Evolutionary conservation across 257 asterid species (phyloP).

Genomic region (Schizonepeta tenuifolia): DNA sequence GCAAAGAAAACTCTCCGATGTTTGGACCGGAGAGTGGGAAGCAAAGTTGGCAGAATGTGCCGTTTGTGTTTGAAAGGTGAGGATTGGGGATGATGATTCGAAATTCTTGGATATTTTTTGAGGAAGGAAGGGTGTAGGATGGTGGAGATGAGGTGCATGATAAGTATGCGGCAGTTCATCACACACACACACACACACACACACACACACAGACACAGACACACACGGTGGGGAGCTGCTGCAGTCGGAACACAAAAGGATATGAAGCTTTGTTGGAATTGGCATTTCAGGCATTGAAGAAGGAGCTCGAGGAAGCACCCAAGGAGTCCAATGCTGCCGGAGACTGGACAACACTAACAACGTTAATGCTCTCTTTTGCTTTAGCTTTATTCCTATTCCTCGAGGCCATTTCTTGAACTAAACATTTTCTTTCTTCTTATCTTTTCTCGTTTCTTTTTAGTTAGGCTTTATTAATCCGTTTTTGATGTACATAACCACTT

Average conservation of each 20-base stretch:
- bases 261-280: conserved; percentile 71
- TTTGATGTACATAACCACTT: no score
- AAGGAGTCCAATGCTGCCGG: no score
- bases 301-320: no score
- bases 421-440: no score
- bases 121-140: conserved; percentile 78
- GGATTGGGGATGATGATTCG: conserved; percentile 63
- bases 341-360: no score
- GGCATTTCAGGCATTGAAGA: conserved; percentile 80
- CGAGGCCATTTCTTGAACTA: no score
- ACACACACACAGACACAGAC: no score
- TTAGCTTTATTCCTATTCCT: no score
- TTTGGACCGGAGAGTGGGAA: conserved; percentile 90
- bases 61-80: conserved; percentile 76
- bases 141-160: conserved; percentile 92
- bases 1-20: conserved; percentile 74
- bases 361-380: no score
- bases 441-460: no score
- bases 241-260: conserved; percentile 85
- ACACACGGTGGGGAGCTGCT: no score
- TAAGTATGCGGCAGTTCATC: conserved; percentile 71
- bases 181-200: conserved; percentile 75
- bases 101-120: conserved; percentile 67
- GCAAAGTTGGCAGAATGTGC: conserved; percentile 60
- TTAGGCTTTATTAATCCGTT: no score